These are phyloP conservation scores for Physcomitrellopsis africana DNA, from an alignment of 225 moss, liverwort and hornwort species.

Conservation along the genomic window DNA sequence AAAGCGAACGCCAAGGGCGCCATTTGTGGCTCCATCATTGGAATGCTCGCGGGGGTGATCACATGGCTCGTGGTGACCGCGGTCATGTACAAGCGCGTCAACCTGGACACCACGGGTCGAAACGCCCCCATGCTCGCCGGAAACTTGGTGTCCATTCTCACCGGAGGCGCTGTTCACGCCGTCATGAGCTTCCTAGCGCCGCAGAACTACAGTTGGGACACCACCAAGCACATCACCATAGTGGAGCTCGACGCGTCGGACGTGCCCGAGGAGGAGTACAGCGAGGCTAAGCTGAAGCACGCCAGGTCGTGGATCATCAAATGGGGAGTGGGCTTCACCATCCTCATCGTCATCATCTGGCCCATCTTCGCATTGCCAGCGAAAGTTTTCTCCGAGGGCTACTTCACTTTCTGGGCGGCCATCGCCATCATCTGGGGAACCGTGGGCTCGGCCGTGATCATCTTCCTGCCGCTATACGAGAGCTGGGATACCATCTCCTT, in stretches of 20 bases:
- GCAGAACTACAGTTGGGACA: constrained; percentile 83
- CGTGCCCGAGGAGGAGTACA: constrained; percentile 77
- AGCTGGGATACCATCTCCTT: constrained; percentile 65
- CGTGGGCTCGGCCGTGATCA: constrained; percentile 68
- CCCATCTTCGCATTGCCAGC: constrained; percentile 83
- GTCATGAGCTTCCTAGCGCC: constrained; percentile 55
- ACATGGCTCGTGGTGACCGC: constrained; percentile 77
- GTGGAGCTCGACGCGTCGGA: constrained; percentile 66
- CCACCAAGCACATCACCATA: constrained; percentile 73
- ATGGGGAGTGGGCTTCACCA: constrained; percentile 79
- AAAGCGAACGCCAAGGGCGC: constrained; percentile 83
- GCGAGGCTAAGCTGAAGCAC: constrained; percentile 69
- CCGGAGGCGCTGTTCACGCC: constrained; percentile 77
- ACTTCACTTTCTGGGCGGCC: constrained; percentile 93
- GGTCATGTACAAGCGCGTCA: constrained; percentile 68
- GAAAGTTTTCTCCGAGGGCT: constrained; percentile 72
- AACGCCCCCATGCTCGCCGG: constrained; percentile 96
- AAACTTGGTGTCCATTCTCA: constrained; percentile 87
- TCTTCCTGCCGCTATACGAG: constrained; percentile 81
- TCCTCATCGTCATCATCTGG: constrained; percentile 82
- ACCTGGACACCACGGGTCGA: constrained; percentile 72
- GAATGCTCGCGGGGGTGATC: constrained; percentile 51
- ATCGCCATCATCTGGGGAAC: constrained; percentile 89
- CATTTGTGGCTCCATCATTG: constrained; percentile 55
- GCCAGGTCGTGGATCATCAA: constrained; percentile 86